Evolutionary conservation across 495 filamentous ascomycete genomes (phyloP).

Genomic region (Bathelium albidoporum): DNA sequence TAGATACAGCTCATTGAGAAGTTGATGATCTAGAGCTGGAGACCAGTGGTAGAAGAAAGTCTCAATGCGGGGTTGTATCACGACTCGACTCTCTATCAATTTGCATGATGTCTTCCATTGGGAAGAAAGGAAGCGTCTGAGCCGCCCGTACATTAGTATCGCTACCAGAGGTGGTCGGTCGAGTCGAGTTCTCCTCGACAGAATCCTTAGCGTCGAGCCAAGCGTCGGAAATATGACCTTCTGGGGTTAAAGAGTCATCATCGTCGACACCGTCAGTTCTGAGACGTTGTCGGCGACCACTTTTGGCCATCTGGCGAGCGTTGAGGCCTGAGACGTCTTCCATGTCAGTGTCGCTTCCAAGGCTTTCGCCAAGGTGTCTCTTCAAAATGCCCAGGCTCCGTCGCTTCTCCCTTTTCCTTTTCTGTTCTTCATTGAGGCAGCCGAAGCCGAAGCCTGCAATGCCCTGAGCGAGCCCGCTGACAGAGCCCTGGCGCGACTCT

Average conservation of each 20-base stretch:
- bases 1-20: background rate
- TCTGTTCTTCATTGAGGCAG: conserved; percentile 9
- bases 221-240: background rate
- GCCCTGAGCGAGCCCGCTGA: background rate
- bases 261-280: background rate
- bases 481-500: background rate
- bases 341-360: conserved; percentile 26
- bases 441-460: background rate
- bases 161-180: background rate
- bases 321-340: conserved; percentile 13
- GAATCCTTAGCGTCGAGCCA: background rate
- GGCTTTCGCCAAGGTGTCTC: conserved; percentile 25
- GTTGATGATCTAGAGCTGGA: background rate
- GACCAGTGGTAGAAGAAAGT: background rate
- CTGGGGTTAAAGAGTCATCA: background rate
- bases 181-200: background rate
- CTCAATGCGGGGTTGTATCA: background rate
- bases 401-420: conserved; percentile 12
- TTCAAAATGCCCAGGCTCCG: conserved; percentile 18
- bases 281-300: background rate
- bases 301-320: background rate
- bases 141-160: background rate
- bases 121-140: background rate
- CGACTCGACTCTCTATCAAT: background rate
- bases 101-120: background rate